Percentiles rank a stretch among this genome's conserved stretches.
Evolutionary conservation across 345 rosid genomes (phyloP).

Genomic region (Eucalyptus marginata): DNA sequence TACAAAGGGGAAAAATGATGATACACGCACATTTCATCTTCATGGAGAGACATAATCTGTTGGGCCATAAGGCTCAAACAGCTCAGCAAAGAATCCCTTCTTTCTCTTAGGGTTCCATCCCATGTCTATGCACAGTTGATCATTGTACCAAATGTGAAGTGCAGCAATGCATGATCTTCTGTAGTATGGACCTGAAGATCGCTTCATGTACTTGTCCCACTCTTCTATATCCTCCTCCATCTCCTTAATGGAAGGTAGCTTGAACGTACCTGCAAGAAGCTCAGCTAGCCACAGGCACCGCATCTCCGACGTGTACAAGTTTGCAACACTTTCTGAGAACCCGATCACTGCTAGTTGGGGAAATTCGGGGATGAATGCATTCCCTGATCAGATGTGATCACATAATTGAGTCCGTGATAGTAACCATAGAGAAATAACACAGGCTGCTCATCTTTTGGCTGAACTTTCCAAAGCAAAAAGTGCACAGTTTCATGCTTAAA

Average conservation of each 20-base stretch:
- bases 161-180: slow-evolving; percentile 15
- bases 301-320: slow-evolving; percentile 25
- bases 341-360: slow-evolving; percentile 33
- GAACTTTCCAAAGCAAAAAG: too few species aligned
- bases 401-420: neutral
- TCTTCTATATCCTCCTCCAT: slow-evolving; percentile 19
- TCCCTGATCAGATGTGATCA: slow-evolving; percentile 5
- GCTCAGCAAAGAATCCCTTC: slow-evolving; percentile 19
- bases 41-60: slow-evolving; percentile 13
- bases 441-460: neutral
- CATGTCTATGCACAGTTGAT: slow-evolving; percentile 28
- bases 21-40: neutral
- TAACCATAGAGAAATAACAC: neutral
- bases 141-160: slow-evolving; percentile 29
- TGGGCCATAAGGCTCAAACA: slow-evolving; percentile 35
- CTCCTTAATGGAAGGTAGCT: slow-evolving; percentile 11
- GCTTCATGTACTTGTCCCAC: slow-evolving; percentile 18
- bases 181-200: slow-evolving; percentile 5
- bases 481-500: neutral
- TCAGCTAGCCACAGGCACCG: slow-evolving; percentile 25
- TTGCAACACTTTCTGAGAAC: slow-evolving; percentile 19
- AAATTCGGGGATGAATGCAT: slow-evolving; percentile 15
- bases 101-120: slow-evolving; percentile 26
- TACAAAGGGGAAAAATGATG: neutral
- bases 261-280: slow-evolving; percentile 16